phyloP scores from a whole-genome alignment of 2,329 filamentous ascomycete genomes.

The Diaporthe helianthi region DNA sequence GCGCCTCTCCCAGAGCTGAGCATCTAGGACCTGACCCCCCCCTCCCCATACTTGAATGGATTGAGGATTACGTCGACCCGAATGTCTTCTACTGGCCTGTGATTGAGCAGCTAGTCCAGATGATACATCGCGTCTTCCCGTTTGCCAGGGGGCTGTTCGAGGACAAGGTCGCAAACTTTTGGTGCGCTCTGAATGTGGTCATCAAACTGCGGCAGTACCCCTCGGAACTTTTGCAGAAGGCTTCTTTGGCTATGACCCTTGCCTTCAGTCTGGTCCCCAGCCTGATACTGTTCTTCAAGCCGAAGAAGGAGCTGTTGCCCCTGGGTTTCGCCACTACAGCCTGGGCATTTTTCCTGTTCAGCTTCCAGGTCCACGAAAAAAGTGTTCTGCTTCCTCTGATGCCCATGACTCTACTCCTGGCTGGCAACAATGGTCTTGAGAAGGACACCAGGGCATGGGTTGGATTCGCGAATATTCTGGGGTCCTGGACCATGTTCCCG shows the following conservation, averaged over 20 bases:
- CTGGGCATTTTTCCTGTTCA: slow-evolving; percentile 98
- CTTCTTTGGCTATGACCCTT: slow-evolving; percentile 77
- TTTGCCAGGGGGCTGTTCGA: slow-evolving; percentile 96
- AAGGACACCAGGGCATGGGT: slow-evolving; percentile 86
- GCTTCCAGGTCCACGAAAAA: slow-evolving; percentile 98
- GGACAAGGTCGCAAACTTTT: slow-evolving; percentile 98
- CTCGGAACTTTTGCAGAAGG: slow-evolving; percentile 73
- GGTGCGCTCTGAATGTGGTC: slow-evolving; percentile 90
- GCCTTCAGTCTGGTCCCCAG: slow-evolving; percentile 81
- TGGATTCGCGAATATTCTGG: slow-evolving; percentile 92
- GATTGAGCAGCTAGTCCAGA: slow-evolving; percentile 80
- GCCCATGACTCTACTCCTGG: slow-evolving; percentile 89
- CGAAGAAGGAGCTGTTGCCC: slow-evolving; percentile 78
- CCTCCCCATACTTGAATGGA: slow-evolving; percentile 66
- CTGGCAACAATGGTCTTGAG: slow-evolving; percentile 73
- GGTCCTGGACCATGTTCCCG: slow-evolving; percentile 92
- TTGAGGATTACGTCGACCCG: slow-evolving; percentile 66
- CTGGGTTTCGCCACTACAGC: slow-evolving; percentile 82
- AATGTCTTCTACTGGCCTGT: slow-evolving; percentile 76
- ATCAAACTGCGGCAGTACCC: slow-evolving; percentile 85
- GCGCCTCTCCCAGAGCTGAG: slow-evolving; percentile 63
- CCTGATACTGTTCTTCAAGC: slow-evolving; percentile 78
- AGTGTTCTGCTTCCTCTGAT: slow-evolving; percentile 90
- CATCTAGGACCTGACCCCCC: slow-evolving; percentile 66
- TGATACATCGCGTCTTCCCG: slow-evolving; percentile 91